Conservation (phyloP, 257 asterid species). For the Solanum clarkiae region DNA sequence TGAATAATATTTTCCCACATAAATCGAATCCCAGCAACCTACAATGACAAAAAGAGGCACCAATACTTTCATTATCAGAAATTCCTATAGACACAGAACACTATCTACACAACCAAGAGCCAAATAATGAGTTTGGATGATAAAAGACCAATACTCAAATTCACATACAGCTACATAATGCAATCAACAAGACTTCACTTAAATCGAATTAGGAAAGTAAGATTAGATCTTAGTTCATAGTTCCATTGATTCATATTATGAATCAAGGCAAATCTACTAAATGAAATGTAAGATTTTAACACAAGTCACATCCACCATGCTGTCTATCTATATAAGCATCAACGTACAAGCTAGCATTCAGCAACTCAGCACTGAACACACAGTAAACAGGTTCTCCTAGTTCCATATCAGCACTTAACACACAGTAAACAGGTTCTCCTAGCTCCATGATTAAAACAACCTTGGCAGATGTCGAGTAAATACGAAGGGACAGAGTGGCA, state of each 20-base stretch:
- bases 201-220: neutral
- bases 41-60: constrained; percentile 4
- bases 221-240: neutral
- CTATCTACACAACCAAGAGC: neutral
- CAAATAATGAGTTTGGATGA: neutral
- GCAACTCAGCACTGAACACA: neutral
- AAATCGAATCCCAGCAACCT: constrained; percentile 90
- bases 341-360: neutral
- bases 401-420: neutral
- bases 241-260: neutral
- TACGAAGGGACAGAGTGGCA: neutral
- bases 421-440: neutral
- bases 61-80: neutral
- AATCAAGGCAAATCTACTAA: neutral
- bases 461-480: neutral
- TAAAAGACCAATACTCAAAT: neutral
- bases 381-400: neutral
- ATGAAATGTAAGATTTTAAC: neutral
- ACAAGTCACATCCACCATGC: neutral
- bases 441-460: neutral
- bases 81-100: neutral
- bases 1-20: constrained; percentile 94
- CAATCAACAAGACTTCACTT: neutral
- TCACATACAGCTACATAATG: neutral
- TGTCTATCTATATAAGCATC: neutral